These are phyloP conservation scores for Penicillium sp. DNA, from an alignment of 2,329 filamentous ascomycete genomes.

Conservation along the genomic window DNA sequence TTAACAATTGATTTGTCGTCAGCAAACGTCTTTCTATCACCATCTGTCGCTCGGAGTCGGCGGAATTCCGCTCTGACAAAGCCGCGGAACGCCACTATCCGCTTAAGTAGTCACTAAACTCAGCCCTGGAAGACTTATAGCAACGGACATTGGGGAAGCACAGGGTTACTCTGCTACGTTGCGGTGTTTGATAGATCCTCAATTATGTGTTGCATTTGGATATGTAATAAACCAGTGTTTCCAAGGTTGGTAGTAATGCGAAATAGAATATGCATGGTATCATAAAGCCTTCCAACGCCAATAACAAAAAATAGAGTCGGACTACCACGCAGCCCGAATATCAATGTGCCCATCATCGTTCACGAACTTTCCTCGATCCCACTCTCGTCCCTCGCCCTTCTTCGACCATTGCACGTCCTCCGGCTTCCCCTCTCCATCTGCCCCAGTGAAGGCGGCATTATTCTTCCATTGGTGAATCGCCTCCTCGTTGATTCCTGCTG, in stretches of 20 bases:
- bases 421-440: conserved; percentile 57
- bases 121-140: no score
- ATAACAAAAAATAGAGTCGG: background rate
- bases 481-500: conserved; percentile 75
- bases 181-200: background rate
- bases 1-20: no score
- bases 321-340: conserved; percentile 52
- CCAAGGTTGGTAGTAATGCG: background rate
- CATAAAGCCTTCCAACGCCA: conserved; percentile 10
- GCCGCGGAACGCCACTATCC: conserved; percentile 8
- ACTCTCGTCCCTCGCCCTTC: conserved; percentile 62
- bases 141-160: background rate
- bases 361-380: conserved; percentile 59
- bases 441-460: conserved; percentile 57
- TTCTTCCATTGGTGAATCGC: conserved; percentile 73
- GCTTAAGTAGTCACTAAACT: no score
- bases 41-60: no score
- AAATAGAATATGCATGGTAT: conserved; percentile 2
- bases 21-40: no score
- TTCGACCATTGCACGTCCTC: conserved; percentile 73
- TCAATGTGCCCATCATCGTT: conserved; percentile 57
- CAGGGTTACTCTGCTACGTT: background rate
- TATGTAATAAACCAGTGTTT: background rate
- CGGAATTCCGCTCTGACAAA: no score
- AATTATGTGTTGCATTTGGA: background rate